Evolutionary conservation across 805 yeast genomes (phyloP).

Genomic region (Kuraishia cidri): DNA sequence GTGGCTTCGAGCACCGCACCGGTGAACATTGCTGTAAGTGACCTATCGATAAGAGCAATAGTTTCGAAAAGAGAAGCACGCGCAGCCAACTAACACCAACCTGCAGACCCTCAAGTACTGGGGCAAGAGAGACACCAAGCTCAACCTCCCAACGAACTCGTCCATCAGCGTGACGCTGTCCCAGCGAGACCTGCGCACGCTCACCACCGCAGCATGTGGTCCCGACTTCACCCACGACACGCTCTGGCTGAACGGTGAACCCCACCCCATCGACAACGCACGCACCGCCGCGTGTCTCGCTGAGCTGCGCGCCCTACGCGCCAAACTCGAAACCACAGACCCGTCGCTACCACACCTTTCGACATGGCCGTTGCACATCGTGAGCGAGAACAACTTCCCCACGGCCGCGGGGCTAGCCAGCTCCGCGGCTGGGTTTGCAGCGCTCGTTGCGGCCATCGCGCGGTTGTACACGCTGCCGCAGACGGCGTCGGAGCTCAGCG

Average conservation of each 20-base stretch:
- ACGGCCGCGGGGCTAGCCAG: constrained; percentile 99
- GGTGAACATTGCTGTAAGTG: constrained; percentile 88
- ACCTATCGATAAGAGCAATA: no score
- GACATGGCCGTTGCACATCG: constrained; percentile 63
- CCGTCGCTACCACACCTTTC: constrained; percentile 51
- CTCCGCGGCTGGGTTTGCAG: constrained; percentile 98
- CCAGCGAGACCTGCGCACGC: constrained; percentile 83
- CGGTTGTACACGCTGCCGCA: constrained; percentile 80
- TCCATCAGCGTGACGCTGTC: constrained; percentile 92
- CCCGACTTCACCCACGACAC: constrained; percentile 49
- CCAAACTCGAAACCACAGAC: constrained; percentile 48
- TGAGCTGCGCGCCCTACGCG: constrained; percentile 66
- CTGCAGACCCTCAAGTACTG: constrained; percentile 84
- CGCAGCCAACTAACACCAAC: background rate
- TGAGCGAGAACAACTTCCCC: constrained; percentile 94
- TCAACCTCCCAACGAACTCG: constrained; percentile 93
- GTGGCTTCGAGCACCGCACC: constrained; percentile 91
- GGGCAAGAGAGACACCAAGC: constrained; percentile 90
- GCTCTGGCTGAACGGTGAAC: constrained; percentile 80
- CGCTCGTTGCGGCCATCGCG: constrained; percentile 85
- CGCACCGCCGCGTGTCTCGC: constrained; percentile 65
- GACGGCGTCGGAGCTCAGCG: constrained; percentile 75
- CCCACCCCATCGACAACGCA: constrained; percentile 58
- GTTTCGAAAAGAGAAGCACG: no score
- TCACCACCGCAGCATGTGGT: constrained; percentile 79